Percentiles rank a stretch among this genome's conserved stretches.
Evolutionary conservation across 2,329 filamentous ascomycete genomes (phyloP).

Genomic region (Gyromitra esculenta): DNA sequence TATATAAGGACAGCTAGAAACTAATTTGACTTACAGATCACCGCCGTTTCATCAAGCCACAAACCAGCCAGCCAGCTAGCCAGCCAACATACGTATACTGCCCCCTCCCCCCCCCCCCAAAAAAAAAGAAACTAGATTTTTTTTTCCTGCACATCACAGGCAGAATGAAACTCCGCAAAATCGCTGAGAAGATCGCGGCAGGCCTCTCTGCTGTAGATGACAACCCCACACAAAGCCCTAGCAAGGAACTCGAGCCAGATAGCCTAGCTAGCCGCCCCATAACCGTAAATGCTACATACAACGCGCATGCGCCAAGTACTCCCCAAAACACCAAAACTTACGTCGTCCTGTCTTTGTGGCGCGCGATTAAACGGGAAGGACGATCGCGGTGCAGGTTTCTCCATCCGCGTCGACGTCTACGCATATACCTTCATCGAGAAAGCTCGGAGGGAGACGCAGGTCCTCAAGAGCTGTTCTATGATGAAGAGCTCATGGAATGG

Average conservation of each 20-base stretch:
- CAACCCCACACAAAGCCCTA: too few relatives aligned
- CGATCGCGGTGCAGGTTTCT: neutral
- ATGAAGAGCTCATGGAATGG: neutral
- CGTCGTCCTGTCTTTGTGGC: neutral
- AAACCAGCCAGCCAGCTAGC: too few relatives aligned
- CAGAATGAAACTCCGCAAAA: neutral
- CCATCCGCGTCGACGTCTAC: neutral
- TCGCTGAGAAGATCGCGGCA: neutral
- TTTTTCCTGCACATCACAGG: neutral
- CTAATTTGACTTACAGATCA: too few relatives aligned
- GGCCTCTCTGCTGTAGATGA: neutral
- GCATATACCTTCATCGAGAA: neutral
- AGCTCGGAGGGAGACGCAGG: neutral
- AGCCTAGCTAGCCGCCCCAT: neutral
- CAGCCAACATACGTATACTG: too few relatives aligned
- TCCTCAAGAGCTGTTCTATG: neutral
- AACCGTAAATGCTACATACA: neutral
- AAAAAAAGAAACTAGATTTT: neutral
- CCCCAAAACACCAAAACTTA: too few relatives aligned
- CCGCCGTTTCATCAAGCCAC: too few relatives aligned
- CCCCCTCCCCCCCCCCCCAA: neutral
- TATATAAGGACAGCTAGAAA: too few relatives aligned
- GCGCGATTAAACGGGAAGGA: neutral
- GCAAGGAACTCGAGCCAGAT: too few relatives aligned
- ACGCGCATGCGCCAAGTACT: neutral